These are phyloP conservation scores for Suillus spraguei DNA, from an alignment of 768 basidiomycete species.

Conservation along the genomic window DNA sequence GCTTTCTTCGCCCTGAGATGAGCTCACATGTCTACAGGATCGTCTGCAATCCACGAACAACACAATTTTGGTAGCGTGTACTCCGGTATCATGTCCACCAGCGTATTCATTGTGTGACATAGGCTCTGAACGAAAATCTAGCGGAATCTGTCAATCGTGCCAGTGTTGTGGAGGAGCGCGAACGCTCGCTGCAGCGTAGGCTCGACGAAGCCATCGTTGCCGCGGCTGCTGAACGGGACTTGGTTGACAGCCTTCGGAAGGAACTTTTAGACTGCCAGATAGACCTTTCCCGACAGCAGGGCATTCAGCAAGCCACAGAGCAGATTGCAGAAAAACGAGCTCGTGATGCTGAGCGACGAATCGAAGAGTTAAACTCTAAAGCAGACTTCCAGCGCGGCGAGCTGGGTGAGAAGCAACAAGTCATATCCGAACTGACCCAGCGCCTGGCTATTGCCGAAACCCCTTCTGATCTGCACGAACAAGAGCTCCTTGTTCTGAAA, in stretches of 20 bases:
- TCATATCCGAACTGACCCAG: constrained; percentile 23
- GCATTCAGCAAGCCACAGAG: constrained; percentile 24
- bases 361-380: constrained; percentile 22
- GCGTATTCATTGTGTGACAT: constrained; percentile 4
- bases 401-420: constrained; percentile 23
- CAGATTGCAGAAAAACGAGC: constrained; percentile 25
- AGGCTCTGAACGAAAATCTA: constrained; percentile 20
- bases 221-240: constrained; percentile 15
- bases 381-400: constrained; percentile 25
- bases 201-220: constrained; percentile 18
- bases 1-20: background rate
- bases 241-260: constrained; percentile 11
- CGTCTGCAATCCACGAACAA: constrained; percentile 23
- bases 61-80: constrained; percentile 20
- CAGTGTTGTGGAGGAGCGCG: constrained; percentile 24
- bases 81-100: background rate
- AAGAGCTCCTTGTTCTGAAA: constrained; percentile 27
- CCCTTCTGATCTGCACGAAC: constrained; percentile 27
- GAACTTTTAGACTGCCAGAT: constrained; percentile 13
- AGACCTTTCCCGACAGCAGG: constrained; percentile 30
- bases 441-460: constrained; percentile 27
- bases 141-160: constrained; percentile 18
- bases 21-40: constrained; percentile 20
- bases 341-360: constrained; percentile 22
- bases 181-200: constrained; percentile 18